Evolutionary conservation across 2,329 filamentous ascomycete species (phyloP), one percentile per base, ranked within the genome.

Genomic region (Drechslerella coelobrocha): DNA sequence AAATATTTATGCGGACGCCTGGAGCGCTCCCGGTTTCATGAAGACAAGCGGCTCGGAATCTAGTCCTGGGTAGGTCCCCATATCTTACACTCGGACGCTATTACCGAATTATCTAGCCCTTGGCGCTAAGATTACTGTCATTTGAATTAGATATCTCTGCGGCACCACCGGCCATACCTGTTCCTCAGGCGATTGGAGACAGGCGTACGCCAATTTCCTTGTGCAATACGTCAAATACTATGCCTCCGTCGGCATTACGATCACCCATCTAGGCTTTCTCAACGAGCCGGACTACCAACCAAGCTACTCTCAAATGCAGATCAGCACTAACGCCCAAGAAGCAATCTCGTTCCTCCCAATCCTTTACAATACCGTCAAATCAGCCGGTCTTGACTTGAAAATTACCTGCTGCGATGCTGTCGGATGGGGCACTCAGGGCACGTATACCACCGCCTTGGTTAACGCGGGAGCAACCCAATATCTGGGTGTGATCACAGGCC

Each of bases 211-310:
- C 39, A 77, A 83, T 73, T 82, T 82, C 72, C 75, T 84, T 8
- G 78, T 82, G 2, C 78, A 82, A 68, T 83, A 83, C 75, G 78
- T 83, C 55, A 78, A 81, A 71, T 81, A 79, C 71, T 84, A 84
- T 75, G 74, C 77, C 17, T 76, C 79, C 51, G 77, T 78, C 1
- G 81, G 81, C 2, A 77, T 84, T 55, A 78, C 78, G 2, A 75
- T 84, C 43, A 80, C 81, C 1, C 81, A 82, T 59, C 75, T 83
- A 1, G 82, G 82, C 10, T 83, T 82, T 68, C 75, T 83, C 41
- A 83, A 83, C 73, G 82, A 83, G 73, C 81, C 81, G 0, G 79
- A 82, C 48, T 78, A 78, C 21, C 45, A 76, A 74, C 73, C 75
- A 75, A 77, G 48, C 74, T 76, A 8, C 75, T 76, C 61, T 19